These are phyloP conservation scores for Saturnispora hagleri DNA, from an alignment of 805 yeast genomes.

Conservation along the genomic window DNA sequence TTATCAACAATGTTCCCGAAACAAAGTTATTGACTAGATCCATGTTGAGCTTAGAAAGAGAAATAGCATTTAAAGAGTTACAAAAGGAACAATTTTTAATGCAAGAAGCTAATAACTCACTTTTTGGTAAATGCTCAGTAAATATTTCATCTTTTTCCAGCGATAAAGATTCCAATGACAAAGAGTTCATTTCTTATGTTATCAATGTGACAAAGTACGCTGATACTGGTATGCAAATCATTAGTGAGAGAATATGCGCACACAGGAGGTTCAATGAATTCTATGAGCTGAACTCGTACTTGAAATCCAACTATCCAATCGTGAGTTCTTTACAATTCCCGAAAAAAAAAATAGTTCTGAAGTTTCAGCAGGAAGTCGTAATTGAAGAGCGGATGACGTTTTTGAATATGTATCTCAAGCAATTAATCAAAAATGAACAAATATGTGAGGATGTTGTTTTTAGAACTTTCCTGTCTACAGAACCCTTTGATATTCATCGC, in stretches of 20 bases:
- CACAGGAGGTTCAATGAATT: conserved; percentile 86
- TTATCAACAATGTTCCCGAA: conserved; percentile 69
- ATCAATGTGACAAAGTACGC: conserved; percentile 59
- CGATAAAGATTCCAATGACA: conserved; percentile 43
- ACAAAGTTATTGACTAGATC: conserved; percentile 62
- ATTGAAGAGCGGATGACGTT: conserved; percentile 54
- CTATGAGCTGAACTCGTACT: conserved; percentile 55
- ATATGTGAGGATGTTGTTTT: conserved; percentile 70
- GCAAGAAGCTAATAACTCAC: conserved; percentile 72
- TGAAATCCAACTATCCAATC: conserved; percentile 43
- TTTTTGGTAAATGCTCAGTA: conserved; percentile 57
- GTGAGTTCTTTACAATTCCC: conserved; percentile 47
- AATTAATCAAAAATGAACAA: conserved; percentile 48
- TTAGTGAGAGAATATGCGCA: conserved; percentile 79
- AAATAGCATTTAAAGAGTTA: conserved; percentile 62
- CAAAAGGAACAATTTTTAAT: conserved; percentile 74
- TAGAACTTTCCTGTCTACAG: conserved; percentile 71
- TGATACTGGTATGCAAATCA: conserved; percentile 24
- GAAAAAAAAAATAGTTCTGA: conserved; percentile 57
- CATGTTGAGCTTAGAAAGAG: conserved; percentile 54
- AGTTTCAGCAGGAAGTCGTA: conserved; percentile 55
- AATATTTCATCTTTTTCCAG: conserved; percentile 45
- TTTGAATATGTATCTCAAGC: conserved; percentile 53
- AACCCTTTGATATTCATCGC: conserved; percentile 34
- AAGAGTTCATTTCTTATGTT: conserved; percentile 59